phyloP scores from a whole-genome alignment of 805 yeast genomes.

The Cyberlindnera mrakii region DNA sequence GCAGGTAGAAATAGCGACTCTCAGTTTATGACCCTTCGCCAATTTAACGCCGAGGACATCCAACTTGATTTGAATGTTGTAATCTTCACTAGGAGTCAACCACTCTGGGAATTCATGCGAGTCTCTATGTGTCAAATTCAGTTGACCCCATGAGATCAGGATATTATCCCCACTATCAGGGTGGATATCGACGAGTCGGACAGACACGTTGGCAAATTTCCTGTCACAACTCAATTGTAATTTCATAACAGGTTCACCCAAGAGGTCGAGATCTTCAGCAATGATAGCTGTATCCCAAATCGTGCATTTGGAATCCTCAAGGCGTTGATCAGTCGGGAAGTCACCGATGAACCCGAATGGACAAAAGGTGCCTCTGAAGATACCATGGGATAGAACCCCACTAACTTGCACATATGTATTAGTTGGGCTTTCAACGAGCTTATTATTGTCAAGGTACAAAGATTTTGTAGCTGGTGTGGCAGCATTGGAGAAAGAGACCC shows the following conservation, averaged over 20 bases:
- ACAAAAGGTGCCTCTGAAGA: slow-evolving; percentile 40
- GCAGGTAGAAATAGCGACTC: slow-evolving; percentile 36
- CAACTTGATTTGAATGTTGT: slow-evolving; percentile 29
- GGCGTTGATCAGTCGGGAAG: slow-evolving; percentile 38
- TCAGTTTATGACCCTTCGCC: slow-evolving; percentile 31
- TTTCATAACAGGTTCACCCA: slow-evolving; percentile 34
- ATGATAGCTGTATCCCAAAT: slow-evolving; percentile 29
- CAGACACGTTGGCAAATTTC: slow-evolving; percentile 33
- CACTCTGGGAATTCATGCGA: slow-evolving; percentile 36
- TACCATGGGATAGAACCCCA: slow-evolving; percentile 36
- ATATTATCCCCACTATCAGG: slow-evolving; percentile 28
- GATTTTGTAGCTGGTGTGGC: slow-evolving; percentile 10
- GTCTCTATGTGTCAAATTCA: slow-evolving; percentile 35
- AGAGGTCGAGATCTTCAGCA: slow-evolving; percentile 20
- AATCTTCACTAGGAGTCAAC: slow-evolving; percentile 27
- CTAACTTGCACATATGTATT: slow-evolving; percentile 1
- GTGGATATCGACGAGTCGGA: slow-evolving; percentile 34
- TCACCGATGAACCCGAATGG: slow-evolving; percentile 43
- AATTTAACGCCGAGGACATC: slow-evolving; percentile 36
- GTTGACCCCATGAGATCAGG: slow-evolving; percentile 40
- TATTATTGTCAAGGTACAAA: slow-evolving; percentile 12
- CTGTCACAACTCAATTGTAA: slow-evolving; percentile 31
- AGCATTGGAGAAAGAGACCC: slow-evolving; percentile 29
- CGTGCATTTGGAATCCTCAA: slow-evolving; percentile 35
- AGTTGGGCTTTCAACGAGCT: neutral